Evolutionary conservation across 805 yeast genomes (phyloP).

Genomic region (Kuraishia floccosa): DNA sequence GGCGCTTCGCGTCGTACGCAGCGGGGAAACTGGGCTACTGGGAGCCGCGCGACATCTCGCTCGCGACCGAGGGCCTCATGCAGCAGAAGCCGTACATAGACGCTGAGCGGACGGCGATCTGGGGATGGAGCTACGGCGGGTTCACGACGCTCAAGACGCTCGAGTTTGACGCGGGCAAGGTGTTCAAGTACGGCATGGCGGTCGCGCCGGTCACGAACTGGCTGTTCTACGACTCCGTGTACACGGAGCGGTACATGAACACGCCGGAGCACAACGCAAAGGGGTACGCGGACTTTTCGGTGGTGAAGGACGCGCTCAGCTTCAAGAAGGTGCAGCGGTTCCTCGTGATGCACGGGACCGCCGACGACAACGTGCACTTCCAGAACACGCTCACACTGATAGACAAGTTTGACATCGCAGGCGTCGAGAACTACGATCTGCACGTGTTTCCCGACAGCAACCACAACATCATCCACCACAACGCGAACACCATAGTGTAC

Average conservation of each 20-base stretch:
- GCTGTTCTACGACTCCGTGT: conserved; percentile 65
- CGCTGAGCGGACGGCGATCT: conserved; percentile 44
- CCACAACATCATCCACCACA: conserved; percentile 71
- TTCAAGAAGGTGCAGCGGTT: conserved; percentile 45
- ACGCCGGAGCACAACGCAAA: conserved; percentile 34
- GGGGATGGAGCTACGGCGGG: conserved; percentile 92
- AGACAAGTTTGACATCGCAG: conserved; percentile 39
- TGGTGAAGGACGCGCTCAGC: conserved; percentile 24
- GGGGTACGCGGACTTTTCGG: conserved; percentile 40
- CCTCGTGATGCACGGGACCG: conserved; percentile 71
- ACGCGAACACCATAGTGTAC: conserved; percentile 65
- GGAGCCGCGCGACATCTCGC: conserved; percentile 64
- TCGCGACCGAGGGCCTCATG: conserved; percentile 39
- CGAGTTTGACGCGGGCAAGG: conserved; percentile 50
- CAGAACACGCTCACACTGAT: conserved; percentile 56
- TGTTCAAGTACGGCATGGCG: conserved; percentile 66
- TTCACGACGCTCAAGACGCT: conserved; percentile 64
- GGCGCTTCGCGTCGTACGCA: conserved; percentile 53
- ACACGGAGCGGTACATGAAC: conserved; percentile 71
- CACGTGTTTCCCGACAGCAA: conserved; percentile 90
- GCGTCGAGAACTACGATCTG: conserved; percentile 70
- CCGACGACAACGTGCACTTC: conserved; percentile 76
- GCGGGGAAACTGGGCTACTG: conserved; percentile 51
- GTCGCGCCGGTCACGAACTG: conserved; percentile 84
- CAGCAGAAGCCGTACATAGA: conserved; percentile 36